Conservation (phyloP, 306 rosid species). For the Amphicarpaea edgeworthii region DNA sequence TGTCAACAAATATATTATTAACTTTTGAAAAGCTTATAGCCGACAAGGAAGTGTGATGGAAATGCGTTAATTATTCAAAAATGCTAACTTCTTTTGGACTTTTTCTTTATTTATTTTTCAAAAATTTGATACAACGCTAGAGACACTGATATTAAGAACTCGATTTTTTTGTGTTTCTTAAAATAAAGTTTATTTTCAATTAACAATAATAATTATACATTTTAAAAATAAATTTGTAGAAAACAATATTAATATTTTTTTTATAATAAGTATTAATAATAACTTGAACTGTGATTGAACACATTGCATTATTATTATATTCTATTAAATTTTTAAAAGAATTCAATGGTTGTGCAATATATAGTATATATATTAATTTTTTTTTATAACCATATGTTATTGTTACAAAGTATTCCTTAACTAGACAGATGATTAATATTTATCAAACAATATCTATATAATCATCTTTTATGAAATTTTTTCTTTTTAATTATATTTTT, state of each 20-base stretch:
- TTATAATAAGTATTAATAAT: no score
- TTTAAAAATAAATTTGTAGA: neutral
- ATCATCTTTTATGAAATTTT: no score
- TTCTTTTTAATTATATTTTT: no score
- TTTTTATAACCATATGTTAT: no score
- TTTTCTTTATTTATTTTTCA: neutral
- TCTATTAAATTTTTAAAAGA: no score
- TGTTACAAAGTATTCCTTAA: no score
- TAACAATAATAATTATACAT: neutral
- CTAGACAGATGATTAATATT: no score
- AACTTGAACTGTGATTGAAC: no score
- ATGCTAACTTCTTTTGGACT: neutral
- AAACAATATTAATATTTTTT: neutral
- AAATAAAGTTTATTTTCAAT: neutral
- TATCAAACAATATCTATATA: no score
- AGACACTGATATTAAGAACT: neutral
- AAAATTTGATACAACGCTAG: neutral
- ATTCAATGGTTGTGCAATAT: no score
- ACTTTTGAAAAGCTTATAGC: constrained; percentile 3
- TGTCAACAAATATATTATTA: neutral
- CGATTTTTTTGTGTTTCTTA: neutral
- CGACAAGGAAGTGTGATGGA: neutral
- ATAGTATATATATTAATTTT: no score
- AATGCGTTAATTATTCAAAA: neutral
- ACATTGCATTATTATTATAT: no score